A percentile compares a stretch with the other conserved stretches of the same genome.
Evolutionary conservation across 2,329 filamentous ascomycete genomes (phyloP).

Genomic region (Didymella pomorum): DNA sequence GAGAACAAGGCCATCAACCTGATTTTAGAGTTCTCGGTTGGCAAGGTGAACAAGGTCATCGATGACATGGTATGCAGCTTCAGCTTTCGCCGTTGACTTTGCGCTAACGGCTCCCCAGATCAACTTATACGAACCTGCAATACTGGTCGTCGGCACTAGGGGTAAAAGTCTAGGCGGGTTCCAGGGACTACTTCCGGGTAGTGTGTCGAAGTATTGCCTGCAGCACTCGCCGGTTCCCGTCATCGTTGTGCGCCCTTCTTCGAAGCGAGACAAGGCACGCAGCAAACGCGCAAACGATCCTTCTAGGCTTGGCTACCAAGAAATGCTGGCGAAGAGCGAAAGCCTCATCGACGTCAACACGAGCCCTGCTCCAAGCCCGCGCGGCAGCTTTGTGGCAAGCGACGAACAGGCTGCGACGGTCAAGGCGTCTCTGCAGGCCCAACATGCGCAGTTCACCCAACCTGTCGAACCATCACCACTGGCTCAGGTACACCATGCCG

Average conservation of each 20-base stretch:
- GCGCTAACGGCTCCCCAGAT: slow-evolving; percentile 65
- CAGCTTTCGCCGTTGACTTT: slow-evolving; percentile 11
- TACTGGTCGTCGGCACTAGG: slow-evolving; percentile 88
- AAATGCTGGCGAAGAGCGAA: slow-evolving; percentile 75
- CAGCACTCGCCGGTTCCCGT: slow-evolving; percentile 94
- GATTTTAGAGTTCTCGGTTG: slow-evolving; percentile 85
- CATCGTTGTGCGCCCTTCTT: slow-evolving; percentile 86
- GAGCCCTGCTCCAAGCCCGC: slow-evolving; percentile 43
- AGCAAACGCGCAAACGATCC: slow-evolving; percentile 82
- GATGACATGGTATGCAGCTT: slow-evolving; percentile 75
- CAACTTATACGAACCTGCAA: slow-evolving; percentile 87
- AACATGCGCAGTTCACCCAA: slow-evolving; percentile 58
- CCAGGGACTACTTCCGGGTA: slow-evolving; percentile 85
- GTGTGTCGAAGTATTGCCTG: slow-evolving; percentile 92
- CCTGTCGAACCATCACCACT: slow-evolving; percentile 48
- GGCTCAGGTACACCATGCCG: slow-evolving; percentile 38
- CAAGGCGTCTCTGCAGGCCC: slow-evolving; percentile 32
- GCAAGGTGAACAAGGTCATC: slow-evolving; percentile 89
- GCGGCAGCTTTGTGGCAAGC: slow-evolving; percentile 54
- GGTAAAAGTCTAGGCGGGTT: slow-evolving; percentile 85
- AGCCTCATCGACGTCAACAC: slow-evolving; percentile 60
- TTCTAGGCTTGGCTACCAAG: slow-evolving; percentile 75
- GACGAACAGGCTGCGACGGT: slow-evolving; percentile 39
- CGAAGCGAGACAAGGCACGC: slow-evolving; percentile 90
- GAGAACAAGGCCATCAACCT: slow-evolving; percentile 85